Conservation (phyloP, 2,329 filamentous ascomycete genomes). For the Pseudopyricularia javanii region DNA sequence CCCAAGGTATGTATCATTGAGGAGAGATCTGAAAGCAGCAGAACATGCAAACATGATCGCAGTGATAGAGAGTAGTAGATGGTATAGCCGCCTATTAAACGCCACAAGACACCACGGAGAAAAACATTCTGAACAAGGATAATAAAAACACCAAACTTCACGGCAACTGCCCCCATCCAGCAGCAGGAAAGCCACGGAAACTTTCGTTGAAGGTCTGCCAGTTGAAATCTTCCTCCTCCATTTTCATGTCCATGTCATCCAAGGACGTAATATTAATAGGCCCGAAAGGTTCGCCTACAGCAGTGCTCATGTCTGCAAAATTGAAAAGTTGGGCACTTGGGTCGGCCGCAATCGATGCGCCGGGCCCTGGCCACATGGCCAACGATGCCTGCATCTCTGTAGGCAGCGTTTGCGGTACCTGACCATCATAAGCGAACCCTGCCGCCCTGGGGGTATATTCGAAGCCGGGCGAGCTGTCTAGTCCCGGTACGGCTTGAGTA, state of each 20-base stretch:
- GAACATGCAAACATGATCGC: not conserved
- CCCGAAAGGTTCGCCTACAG: not conserved
- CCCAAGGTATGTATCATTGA: not conserved
- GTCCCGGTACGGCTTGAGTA: not conserved
- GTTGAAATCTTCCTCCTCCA: constrained; percentile 23
- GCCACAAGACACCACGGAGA: not conserved
- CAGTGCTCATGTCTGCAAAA: not conserved
- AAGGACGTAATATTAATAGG: constrained; percentile 7
- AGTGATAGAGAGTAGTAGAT: not conserved
- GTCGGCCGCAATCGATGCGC: not conserved
- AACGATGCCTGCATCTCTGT: constrained; percentile 7
- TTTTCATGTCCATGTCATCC: constrained; percentile 19
- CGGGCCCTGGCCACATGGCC: constrained; percentile 18
- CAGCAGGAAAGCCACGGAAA: constrained; percentile 11
- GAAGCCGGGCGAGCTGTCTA: not conserved
- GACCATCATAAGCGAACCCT: not conserved
- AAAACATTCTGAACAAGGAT: too few species aligned
- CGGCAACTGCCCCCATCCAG: not conserved
- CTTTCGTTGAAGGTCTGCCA: constrained; percentile 24
- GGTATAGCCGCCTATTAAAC: not conserved
- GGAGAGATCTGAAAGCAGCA: too few species aligned
- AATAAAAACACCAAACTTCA: not conserved
- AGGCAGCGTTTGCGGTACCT: not conserved
- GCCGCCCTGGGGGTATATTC: not conserved
- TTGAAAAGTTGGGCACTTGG: not conserved